Base-by-base conservation (phyloP, 441 rosid species). In the Sinapis alba region DNA sequence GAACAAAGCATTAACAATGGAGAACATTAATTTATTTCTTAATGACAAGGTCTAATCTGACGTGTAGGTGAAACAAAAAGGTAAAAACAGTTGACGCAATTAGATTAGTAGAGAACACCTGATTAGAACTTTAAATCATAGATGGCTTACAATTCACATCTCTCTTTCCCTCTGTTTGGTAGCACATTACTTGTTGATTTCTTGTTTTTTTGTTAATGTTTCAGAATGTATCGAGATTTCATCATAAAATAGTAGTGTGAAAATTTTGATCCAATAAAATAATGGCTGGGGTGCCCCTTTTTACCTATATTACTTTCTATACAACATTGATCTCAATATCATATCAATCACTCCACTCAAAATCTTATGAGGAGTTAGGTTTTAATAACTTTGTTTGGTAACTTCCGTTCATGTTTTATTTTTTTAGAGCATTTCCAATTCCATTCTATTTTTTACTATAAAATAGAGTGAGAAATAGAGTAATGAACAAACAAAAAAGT, bases 231-330 rank as follows among this genome's bases (percentile, higher is more conserved):
- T 24, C 11, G 13, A n/a, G 18, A 16, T 47, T 47, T 51, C 57
- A 51, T 51, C 19, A 19, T 51, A 51, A 51, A 45, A 51, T 0
- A 1, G 5, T 11, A 4, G 45, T 64, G 10, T 56, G 71, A 73
- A 73, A 1, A 1, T 16, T 63, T 34, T 56, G 59, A 65, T 18
- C 47, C 32, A 18, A 64, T 20, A 43, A 20, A 65, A 16, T 67
- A 28, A 15, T 51, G 28, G 26, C 27, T 7, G 3, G 62, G 16
- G 9, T 23, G 53, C 56, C 21, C 43, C 32, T 62, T 47, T 76
- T 63, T 54, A 69, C 79, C 75, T 56, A 56, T 20, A 51, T 43
- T 58, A 27, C 62, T 76, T 64, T 69, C 32, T 38, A 68, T 51
- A 63, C 20, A 62, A 70, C 71, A 63, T 63, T 76, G 30, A 45